Conservation (phyloP, 2,329 filamentous ascomycete species). For the Triangularia setosa region DNA sequence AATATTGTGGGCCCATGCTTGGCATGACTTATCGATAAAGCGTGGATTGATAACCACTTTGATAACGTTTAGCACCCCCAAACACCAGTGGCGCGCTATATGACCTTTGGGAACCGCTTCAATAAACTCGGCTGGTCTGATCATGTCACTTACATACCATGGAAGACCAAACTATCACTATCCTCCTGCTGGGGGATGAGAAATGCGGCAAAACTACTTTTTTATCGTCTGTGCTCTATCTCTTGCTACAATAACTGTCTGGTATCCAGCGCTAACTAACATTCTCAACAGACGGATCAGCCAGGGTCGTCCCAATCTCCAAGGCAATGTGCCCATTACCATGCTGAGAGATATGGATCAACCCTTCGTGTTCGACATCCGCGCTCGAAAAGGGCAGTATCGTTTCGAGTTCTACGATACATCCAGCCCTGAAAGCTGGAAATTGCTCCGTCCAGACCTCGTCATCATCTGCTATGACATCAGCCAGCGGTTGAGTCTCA, state of each 20-base stretch:
- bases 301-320: slow-evolving; percentile 32
- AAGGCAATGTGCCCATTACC: slow-evolving; percentile 38
- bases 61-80: background rate
- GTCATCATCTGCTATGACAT: slow-evolving; percentile 61
- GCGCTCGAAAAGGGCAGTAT: slow-evolving; percentile 43
- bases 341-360: slow-evolving; percentile 56
- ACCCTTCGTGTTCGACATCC: slow-evolving; percentile 56
- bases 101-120: background rate
- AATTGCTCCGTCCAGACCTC: slow-evolving; percentile 53
- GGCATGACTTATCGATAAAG: slow-evolving; percentile 6
- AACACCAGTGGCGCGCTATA: background rate
- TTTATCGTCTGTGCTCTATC: slow-evolving; percentile 44
- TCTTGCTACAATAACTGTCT: background rate
- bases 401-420: slow-evolving; percentile 60
- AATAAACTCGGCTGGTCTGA: background rate
- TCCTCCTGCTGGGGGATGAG: slow-evolving; percentile 57
- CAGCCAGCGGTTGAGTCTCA: slow-evolving; percentile 53
- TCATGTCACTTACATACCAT: slow-evolving; percentile 30
- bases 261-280: slow-evolving; percentile 1
- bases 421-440: slow-evolving; percentile 55
- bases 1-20: slow-evolving; percentile 7
- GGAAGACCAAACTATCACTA: slow-evolving; percentile 47
- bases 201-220: slow-evolving; percentile 59
- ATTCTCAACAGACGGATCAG: slow-evolving; percentile 47
- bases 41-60: background rate